phyloP scores from a whole-genome alignment of 805 yeast genomes.

The Metschnikowia amazonensis region DNA sequence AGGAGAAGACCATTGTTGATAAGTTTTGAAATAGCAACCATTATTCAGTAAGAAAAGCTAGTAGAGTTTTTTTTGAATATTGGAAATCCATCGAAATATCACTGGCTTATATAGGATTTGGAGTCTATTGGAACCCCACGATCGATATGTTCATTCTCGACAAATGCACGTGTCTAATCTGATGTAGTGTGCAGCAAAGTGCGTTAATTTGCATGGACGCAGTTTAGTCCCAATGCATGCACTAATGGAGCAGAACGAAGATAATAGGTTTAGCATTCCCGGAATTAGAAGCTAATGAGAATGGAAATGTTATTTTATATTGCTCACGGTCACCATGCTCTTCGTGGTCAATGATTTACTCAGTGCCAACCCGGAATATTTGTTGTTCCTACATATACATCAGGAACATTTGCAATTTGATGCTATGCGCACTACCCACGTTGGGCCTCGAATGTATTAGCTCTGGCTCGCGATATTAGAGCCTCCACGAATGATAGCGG shows the following conservation, averaged over 20 bases:
- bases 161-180: not conserved
- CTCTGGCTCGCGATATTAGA: not conserved
- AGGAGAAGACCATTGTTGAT: slow-evolving; percentile 30
- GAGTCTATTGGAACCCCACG: not conserved
- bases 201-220: not conserved
- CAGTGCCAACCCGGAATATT: no score
- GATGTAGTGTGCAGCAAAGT: not conserved
- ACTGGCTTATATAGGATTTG: not conserved
- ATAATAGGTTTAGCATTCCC: no score
- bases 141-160: not conserved
- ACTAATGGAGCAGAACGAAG: not conserved
- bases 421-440: not conserved
- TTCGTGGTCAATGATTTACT: not conserved
- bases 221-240: not conserved
- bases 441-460: not conserved
- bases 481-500: not conserved
- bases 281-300: no score
- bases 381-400: not conserved
- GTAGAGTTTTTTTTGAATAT: not conserved
- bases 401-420: not conserved
- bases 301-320: no score
- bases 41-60: not conserved
- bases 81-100: not conserved
- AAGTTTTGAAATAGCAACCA: slow-evolving; percentile 20
- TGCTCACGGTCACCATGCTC: not conserved